Evolutionary conservation across 441 rosid species (phyloP).

Genomic region (Corymbia citriodora): DNA sequence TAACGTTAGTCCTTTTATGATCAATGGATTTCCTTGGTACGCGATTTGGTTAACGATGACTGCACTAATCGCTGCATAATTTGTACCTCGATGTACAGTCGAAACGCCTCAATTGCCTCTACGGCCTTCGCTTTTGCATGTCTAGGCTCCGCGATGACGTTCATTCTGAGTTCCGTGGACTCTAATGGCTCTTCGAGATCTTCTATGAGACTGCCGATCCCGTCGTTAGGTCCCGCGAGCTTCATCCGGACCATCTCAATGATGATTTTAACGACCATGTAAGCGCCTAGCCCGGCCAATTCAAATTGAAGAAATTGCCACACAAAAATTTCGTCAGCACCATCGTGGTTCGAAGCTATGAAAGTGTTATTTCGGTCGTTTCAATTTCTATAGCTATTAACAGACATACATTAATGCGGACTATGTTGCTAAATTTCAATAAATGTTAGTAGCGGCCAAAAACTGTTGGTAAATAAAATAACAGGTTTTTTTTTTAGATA

Average conservation of each 20-base stretch:
- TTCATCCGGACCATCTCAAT: constrained; percentile 86
- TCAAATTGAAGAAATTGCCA: background rate
- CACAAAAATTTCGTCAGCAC: background rate
- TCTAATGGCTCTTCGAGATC: constrained; percentile 73
- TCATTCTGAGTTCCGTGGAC: constrained; percentile 60
- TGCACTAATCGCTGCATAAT: background rate
- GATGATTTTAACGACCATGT: constrained; percentile 83
- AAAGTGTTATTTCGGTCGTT: background rate
- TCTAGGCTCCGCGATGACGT: constrained; percentile 56
- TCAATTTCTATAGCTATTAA: background rate
- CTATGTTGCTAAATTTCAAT: background rate
- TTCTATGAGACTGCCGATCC: constrained; percentile 63
- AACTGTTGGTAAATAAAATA: background rate
- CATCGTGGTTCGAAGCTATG: background rate
- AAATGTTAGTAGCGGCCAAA: background rate
- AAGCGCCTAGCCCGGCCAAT: constrained; percentile 45
- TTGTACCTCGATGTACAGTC: constrained; percentile 54
- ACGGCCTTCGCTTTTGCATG: constrained; percentile 58
- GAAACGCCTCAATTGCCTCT: constrained; percentile 69
- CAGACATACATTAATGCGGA: background rate
- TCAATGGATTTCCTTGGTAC: background rate
- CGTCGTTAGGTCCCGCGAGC: constrained; percentile 50
- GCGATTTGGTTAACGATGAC: background rate
- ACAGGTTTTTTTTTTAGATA: background rate
- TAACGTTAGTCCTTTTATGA: background rate